Conservation (phyloP, 768 basidiomycete species). For the Naganishia vaughanmartiniae region DNA sequence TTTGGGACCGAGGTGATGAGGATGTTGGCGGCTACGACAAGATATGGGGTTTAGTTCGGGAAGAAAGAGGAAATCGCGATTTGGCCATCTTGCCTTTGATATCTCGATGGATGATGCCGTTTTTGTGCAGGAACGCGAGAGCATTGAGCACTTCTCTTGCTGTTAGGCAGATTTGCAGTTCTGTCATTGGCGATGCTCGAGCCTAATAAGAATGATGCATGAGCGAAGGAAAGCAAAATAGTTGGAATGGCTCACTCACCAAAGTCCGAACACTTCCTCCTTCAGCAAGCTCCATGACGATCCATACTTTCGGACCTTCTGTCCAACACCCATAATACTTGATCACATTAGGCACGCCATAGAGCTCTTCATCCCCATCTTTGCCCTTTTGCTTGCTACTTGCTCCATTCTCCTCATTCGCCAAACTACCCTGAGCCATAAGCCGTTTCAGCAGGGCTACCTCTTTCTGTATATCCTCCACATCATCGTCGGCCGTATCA, state of each 20-base stretch:
- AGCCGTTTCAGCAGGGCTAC: conserved; percentile 87
- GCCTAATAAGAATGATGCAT: conserved; percentile 55
- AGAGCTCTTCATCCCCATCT: conserved; percentile 25
- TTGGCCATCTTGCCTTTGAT: conserved; percentile 63
- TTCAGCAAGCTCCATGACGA: conserved; percentile 95
- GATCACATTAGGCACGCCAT: conserved; percentile 77
- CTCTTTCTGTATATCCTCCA: conserved; percentile 92
- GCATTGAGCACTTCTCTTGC: conserved; percentile 83
- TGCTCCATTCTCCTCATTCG: conserved; percentile 30
- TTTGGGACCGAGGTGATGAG: conserved; percentile 76
- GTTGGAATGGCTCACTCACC: conserved; percentile 37
- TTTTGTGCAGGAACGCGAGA: conserved; percentile 84
- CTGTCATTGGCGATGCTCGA: conserved; percentile 80
- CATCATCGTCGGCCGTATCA: conserved; percentile 93
- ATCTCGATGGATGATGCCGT: conserved; percentile 92
- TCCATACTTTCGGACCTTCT: conserved; percentile 95
- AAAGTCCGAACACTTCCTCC: conserved; percentile 90
- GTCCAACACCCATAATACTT: conserved; percentile 97
- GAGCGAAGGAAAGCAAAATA: not conserved
- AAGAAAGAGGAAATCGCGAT: not conserved
- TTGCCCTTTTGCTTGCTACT: conserved; percentile 30
- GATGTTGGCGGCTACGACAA: conserved; percentile 72
- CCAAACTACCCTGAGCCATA: conserved; percentile 36
- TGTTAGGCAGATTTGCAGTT: conserved; percentile 83
- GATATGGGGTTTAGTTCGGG: not conserved